Evolutionary conservation across 1,284 basidiomycete genomes (phyloP).

Genomic region (Ustilago shanxiensis): DNA sequence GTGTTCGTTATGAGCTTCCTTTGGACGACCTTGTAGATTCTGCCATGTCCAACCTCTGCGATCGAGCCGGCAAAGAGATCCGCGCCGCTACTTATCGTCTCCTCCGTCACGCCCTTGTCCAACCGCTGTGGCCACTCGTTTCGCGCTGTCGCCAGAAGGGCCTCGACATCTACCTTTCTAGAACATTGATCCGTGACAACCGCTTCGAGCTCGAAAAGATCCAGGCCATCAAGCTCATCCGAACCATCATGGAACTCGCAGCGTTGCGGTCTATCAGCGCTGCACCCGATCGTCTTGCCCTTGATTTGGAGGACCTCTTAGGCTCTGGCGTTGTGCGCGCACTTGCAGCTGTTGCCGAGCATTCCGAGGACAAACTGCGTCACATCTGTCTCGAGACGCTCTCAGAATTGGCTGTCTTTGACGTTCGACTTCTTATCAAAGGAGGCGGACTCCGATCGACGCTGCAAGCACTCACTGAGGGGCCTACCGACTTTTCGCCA

Average conservation of each 20-base stretch:
- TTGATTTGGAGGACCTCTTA: constrained; percentile 66
- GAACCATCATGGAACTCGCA: constrained; percentile 78
- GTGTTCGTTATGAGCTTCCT: constrained; percentile 82
- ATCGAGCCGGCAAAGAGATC: constrained; percentile 79
- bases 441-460: constrained; percentile 90
- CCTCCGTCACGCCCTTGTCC: constrained; percentile 81
- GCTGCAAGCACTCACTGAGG: constrained; percentile 86
- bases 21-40: constrained; percentile 79
- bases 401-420: constrained; percentile 88
- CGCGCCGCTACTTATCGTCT: constrained; percentile 89
- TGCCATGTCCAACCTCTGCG: constrained; percentile 81
- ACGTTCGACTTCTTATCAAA: constrained; percentile 83
- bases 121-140: constrained; percentile 72
- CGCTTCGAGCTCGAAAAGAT: constrained; percentile 88
- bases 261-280: constrained; percentile 37
- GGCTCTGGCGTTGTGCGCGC: constrained; percentile 75
- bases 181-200: constrained; percentile 85
- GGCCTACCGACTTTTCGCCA: constrained; percentile 84
- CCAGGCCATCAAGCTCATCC: constrained; percentile 91
- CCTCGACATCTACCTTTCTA: constrained; percentile 87
- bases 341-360: constrained; percentile 91
- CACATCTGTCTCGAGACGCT: constrained; percentile 88
- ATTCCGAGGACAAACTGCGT: constrained; percentile 88
- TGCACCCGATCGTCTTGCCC: constrained; percentile 70
- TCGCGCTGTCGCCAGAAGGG: constrained; percentile 76